phyloP scores from a whole-genome alignment of 257 asterid species.

The Solanum microdontum region DNA sequence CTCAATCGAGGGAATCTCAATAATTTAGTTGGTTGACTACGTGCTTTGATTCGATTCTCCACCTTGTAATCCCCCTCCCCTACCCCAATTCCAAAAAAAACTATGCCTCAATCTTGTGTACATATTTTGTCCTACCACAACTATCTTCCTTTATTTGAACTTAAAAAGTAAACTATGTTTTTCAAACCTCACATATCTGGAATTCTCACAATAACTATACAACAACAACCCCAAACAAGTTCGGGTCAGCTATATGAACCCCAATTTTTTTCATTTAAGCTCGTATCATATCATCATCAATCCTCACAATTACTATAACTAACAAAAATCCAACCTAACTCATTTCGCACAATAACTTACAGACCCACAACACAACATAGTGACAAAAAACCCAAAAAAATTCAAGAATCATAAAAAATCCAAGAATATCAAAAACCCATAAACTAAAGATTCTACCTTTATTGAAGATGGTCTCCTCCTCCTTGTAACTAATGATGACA shows the following conservation, averaged over 20 bases:
- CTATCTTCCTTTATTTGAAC: not conserved
- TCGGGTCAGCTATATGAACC: not conserved
- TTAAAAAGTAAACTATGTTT: not conserved
- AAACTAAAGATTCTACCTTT: not conserved
- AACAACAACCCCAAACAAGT: not conserved
- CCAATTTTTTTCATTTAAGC: not conserved
- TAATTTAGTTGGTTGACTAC: not conserved
- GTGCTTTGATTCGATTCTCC: not conserved
- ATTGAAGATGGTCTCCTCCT: slow-evolving; percentile 1
- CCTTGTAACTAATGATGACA: not conserved
- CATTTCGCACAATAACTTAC: not conserved
- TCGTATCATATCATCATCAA: not conserved
- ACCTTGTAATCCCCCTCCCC: not conserved
- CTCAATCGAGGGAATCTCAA: not conserved
- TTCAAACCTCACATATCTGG: not conserved
- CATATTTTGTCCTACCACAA: not conserved
- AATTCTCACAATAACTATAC: not conserved
- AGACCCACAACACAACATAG: not conserved
- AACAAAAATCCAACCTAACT: not conserved
- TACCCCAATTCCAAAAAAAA: not conserved
- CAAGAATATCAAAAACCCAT: not conserved
- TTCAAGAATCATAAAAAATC: not conserved
- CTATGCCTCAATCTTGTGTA: not conserved
- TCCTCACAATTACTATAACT: not conserved
- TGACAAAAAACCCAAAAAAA: not conserved